Percentiles rank a stretch among this genome's conserved stretches.
These are phyloP conservation scores for Claviceps quebecensis DNA, from an alignment of 2,329 filamentous ascomycete genomes.

Conservation along the genomic window DNA sequence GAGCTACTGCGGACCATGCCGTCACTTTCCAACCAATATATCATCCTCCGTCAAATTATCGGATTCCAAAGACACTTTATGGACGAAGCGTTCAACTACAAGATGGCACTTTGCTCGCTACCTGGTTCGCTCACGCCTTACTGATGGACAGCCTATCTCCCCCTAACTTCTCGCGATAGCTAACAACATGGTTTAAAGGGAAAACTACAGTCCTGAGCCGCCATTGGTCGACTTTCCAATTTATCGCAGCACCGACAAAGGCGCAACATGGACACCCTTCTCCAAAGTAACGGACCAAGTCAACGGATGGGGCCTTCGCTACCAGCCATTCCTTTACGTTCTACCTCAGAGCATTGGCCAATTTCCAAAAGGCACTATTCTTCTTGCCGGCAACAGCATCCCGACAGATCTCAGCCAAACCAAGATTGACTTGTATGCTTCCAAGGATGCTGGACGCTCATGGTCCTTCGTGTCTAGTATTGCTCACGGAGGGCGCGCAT, in stretches of 20 bases:
- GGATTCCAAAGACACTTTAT: not conserved
- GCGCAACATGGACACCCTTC: not conserved
- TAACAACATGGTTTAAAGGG: not conserved
- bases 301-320: not conserved
- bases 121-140: not conserved
- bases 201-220: not conserved
- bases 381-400: not conserved
- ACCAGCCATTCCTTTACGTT: not conserved
- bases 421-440: not conserved
- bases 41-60: not conserved
- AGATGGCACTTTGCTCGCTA: not conserved
- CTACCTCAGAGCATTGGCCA: not conserved
- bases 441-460: not conserved
- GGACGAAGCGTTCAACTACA: not conserved
- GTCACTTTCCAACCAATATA: not conserved
- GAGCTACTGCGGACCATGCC: not conserved
- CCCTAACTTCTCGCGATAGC: not conserved
- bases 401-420: not conserved
- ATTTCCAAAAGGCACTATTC: not conserved
- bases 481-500: not conserved
- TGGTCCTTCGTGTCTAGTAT: not conserved
- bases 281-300: not conserved
- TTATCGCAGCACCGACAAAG: not conserved
- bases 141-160: no score
- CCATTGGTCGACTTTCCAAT: not conserved